A percentile compares a stretch with the other conserved stretches of the same genome.
Conservation (phyloP, 305 asterid species). For the Fraxinus latifolia region DNA sequence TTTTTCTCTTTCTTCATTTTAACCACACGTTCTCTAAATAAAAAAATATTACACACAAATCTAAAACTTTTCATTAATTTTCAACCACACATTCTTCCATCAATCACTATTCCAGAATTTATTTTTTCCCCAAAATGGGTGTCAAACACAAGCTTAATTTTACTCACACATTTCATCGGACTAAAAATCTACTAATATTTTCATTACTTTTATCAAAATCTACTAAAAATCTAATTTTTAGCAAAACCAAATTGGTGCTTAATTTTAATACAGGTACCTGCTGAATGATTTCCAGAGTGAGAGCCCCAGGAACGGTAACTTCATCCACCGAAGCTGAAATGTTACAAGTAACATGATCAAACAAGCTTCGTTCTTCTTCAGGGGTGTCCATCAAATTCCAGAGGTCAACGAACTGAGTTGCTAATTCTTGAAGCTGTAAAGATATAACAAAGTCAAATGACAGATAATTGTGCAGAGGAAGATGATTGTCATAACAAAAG, state of each 20-base stretch:
- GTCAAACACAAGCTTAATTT: background rate
- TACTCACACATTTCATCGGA: slow-evolving; percentile 4
- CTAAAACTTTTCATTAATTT: too few relatives aligned
- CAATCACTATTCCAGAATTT: too few relatives aligned
- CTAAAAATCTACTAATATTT: too few relatives aligned
- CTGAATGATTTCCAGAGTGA: slow-evolving; percentile 78
- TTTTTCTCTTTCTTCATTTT: too few relatives aligned
- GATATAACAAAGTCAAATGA: background rate
- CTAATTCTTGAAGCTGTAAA: slow-evolving; percentile 90
- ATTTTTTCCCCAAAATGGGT: too few relatives aligned
- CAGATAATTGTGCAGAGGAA: background rate
- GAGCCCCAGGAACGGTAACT: slow-evolving; percentile 77
- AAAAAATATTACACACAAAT: too few relatives aligned
- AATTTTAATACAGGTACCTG: slow-evolving; percentile 42
- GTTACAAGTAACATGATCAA: slow-evolving; percentile 84
- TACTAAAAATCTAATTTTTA: background rate
- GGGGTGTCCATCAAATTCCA: slow-evolving; percentile 99
- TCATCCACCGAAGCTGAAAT: slow-evolving; percentile 85
- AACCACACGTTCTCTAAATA: too few relatives aligned
- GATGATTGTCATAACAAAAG: background rate
- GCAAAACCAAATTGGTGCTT: background rate
- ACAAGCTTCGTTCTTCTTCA: slow-evolving; percentile 66
- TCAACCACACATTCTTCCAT: too few relatives aligned
- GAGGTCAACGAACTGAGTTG: slow-evolving; percentile 76
- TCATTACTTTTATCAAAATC: background rate